These are phyloP conservation scores for Ophiocordyceps sinensis DNA, from an alignment of 2,329 filamentous ascomycete species.

Conservation along the genomic window DNA sequence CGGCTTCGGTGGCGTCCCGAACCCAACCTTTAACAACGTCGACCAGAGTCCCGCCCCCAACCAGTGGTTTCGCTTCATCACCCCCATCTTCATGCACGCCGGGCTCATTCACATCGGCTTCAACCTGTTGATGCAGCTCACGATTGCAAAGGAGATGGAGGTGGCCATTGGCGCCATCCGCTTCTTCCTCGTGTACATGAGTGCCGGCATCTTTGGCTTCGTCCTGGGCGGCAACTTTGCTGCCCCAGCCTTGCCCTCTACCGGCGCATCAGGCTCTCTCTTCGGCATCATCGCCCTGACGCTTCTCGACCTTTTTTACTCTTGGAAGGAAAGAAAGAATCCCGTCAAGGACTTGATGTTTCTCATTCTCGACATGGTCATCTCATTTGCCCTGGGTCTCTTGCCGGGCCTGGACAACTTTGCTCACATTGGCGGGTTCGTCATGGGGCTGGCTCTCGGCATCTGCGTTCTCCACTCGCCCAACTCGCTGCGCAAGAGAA, in stretches of 20 bases:
- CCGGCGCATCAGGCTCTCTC: conserved; percentile 76
- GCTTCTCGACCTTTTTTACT: conserved; percentile 82
- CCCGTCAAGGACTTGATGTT: conserved; percentile 79
- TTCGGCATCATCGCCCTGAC: conserved; percentile 86
- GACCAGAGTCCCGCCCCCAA: conserved; percentile 52
- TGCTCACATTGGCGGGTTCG: conserved; percentile 87
- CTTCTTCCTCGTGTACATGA: conserved; percentile 81
- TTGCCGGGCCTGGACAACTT: conserved; percentile 94
- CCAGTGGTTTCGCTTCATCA: conserved; percentile 95
- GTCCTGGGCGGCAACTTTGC: conserved; percentile 92
- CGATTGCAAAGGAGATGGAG: conserved; percentile 86
- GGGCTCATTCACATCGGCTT: conserved; percentile 91
- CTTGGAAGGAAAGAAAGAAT: conserved; percentile 65
- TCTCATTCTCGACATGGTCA: conserved; percentile 69
- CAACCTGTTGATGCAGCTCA: conserved; percentile 85
- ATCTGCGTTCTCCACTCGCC: conserved; percentile 83
- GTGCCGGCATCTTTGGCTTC: conserved; percentile 87
- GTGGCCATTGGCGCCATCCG: conserved; percentile 74
- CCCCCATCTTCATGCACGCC: conserved; percentile 89
- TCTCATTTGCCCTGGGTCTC: conserved; percentile 84
- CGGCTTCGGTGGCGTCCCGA: conserved; percentile 61
- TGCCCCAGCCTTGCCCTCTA: conserved; percentile 64
- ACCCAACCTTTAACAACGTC: conserved; percentile 43
- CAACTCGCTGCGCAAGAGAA: conserved; percentile 58
- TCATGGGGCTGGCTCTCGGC: conserved; percentile 80